Conservation (phyloP, 179 eudicot genomes). For the Silene vulgaris region DNA sequence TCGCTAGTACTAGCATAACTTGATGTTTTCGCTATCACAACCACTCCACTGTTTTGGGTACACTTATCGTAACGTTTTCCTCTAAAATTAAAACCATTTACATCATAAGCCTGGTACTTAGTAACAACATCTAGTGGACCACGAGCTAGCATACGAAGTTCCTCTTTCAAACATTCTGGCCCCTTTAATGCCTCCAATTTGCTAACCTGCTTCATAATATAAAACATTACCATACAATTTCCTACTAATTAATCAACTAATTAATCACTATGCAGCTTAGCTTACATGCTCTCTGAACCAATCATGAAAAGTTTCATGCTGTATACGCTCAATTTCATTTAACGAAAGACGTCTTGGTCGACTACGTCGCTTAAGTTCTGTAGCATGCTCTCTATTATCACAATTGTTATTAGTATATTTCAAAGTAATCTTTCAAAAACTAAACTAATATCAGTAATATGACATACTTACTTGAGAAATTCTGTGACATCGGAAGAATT, state of each 20-base stretch:
- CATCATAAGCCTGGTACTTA: background rate
- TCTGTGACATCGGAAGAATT: too few relatives aligned
- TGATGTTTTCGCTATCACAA: conserved; percentile 19
- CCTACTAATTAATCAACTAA: too few relatives aligned
- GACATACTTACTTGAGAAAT: too few relatives aligned
- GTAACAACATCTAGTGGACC: conserved; percentile 15
- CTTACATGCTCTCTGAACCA: too few relatives aligned
- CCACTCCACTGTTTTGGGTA: conserved; percentile 21
- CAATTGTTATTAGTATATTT: too few relatives aligned
- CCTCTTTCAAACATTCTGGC: background rate
- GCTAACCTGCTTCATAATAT: background rate
- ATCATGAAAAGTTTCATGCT: conserved; percentile 6
- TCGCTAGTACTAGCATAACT: conserved; percentile 14
- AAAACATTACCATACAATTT: too few relatives aligned
- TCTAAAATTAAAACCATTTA: background rate
- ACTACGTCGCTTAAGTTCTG: background rate
- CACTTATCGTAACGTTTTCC: conserved; percentile 11
- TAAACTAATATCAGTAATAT: too few relatives aligned
- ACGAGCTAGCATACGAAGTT: conserved; percentile 11
- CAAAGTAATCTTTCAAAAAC: too few relatives aligned
- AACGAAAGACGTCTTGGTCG: conserved; percentile 12
- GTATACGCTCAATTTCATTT: background rate
- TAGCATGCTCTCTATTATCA: too few relatives aligned
- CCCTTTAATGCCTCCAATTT: background rate
- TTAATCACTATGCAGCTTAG: too few relatives aligned